These are phyloP conservation scores for Fusarium udum DNA, from an alignment of 2,329 filamentous ascomycete species.

Conservation along the genomic window DNA sequence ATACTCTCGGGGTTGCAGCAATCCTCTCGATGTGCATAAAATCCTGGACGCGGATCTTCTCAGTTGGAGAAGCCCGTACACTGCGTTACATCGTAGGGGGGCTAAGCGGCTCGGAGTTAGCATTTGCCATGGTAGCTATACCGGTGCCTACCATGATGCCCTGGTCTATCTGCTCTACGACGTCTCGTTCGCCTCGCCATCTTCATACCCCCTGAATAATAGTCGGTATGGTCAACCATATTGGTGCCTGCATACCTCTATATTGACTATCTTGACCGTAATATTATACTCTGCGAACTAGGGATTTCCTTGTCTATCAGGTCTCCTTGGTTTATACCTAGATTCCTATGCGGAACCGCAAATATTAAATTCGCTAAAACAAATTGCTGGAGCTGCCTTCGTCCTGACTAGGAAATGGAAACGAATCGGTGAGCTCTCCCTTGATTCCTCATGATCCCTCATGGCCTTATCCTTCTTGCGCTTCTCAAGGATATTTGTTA, in stretches of 20 bases:
- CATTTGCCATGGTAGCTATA: neutral
- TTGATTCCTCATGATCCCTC: neutral
- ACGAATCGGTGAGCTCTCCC: neutral
- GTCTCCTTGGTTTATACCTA: neutral
- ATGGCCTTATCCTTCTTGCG: neutral
- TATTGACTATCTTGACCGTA: neutral
- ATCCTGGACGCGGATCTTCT: constrained; percentile 41
- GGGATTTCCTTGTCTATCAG: constrained; percentile 6
- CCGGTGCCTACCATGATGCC: neutral
- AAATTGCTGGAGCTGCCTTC: neutral
- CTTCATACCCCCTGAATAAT: neutral
- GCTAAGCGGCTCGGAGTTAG: constrained; percentile 9
- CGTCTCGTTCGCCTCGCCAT: constrained; percentile 5
- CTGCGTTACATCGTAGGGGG: constrained; percentile 37
- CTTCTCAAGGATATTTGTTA: neutral
- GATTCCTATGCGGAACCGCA: constrained; percentile 5
- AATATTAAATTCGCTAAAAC: constrained; percentile 8
- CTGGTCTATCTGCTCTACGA: neutral
- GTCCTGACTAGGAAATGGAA: neutral
- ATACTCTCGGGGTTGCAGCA: constrained; percentile 25
- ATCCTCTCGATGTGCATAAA: constrained; percentile 26
- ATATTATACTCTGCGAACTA: neutral
- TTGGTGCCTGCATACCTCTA: constrained; percentile 4
- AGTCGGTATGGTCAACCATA: neutral
- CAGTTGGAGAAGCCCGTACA: constrained; percentile 26